phyloP scores from a whole-genome alignment of 1,284 basidiomycete species.

The Earliella scabrosa region DNA sequence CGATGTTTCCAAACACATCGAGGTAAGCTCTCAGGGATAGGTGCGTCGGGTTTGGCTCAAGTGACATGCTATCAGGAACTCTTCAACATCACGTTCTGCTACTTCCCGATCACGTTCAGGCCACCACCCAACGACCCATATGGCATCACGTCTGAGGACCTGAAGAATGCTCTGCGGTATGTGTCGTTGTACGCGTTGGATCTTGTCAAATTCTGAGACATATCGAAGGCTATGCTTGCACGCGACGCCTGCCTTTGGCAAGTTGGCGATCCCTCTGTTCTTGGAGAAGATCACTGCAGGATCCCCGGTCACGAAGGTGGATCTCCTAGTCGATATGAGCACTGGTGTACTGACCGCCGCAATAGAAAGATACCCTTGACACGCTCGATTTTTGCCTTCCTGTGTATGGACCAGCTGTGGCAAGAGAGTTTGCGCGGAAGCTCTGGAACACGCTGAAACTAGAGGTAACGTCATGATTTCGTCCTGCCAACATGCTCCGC shows the following conservation, averaged over 20 bases:
- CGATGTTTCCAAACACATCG: constrained; percentile 72
- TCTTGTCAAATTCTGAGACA: not conserved
- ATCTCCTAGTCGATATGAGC: too few relatives aligned
- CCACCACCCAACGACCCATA: constrained; percentile 96
- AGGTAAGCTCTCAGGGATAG: constrained; percentile 55
- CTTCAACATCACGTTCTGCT: constrained; percentile 97
- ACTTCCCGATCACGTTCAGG: constrained; percentile 98
- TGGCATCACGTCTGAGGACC: constrained; percentile 88
- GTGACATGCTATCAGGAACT: constrained; percentile 64
- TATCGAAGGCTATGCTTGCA: constrained; percentile 56
- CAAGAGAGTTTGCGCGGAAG: constrained; percentile 68
- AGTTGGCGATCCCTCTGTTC: constrained; percentile 86
- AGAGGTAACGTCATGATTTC: constrained; percentile 57
- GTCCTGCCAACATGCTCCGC: too few relatives aligned
- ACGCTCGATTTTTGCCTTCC: constrained; percentile 80
- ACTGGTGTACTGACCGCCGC: too few relatives aligned
- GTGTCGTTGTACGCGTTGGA: not conserved
- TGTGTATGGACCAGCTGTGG: constrained; percentile 74
- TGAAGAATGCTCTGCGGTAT: constrained; percentile 77
- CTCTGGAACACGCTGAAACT: constrained; percentile 89
- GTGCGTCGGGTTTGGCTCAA: not conserved
- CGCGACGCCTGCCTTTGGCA: constrained; percentile 84
- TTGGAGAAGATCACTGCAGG: constrained; percentile 92
- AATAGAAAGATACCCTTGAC: constrained; percentile 84
- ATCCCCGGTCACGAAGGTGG: constrained; percentile 84